Evolutionary conservation across 2,329 filamentous ascomycete genomes (phyloP), one percentile per base, ranked within the genome.

Genomic region (Parastagonospora nodorum): DNA sequence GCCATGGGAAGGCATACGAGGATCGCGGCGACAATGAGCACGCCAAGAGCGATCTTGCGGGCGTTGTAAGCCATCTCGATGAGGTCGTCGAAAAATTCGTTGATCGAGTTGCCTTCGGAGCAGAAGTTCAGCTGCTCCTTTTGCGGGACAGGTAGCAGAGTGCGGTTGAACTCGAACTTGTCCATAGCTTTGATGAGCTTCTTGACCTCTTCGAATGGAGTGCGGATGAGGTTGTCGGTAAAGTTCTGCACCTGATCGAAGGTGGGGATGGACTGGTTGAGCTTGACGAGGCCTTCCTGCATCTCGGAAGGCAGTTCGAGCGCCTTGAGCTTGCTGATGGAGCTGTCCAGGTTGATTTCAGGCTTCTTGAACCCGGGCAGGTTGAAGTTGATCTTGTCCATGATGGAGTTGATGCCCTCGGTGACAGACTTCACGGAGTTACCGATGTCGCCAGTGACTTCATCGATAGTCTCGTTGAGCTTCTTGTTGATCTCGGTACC

Each of bases 41-140:
- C 81, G n/a, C 82, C 86, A 45, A 96, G 82, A 68, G 95, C 92
- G 41, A 88, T 83, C 53, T 86, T 89, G 66, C 86, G 85, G 40
- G 89, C 89, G 15, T 83, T 82, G 46, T 81, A 76, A n/a, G 88
- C 84, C 38, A 91, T 79, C 24, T 84, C 75, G 43, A 85, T 84
- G 1, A 97, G 79, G 10, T 80, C 80, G 49, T 87, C 78, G 73
- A 99, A 99, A 78, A 97, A 97, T 57, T 86, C 80, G 67, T 87
- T 85, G 73, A 99, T 88, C 29, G 84, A 85, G 58, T 90, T 83
- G 75, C 94, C 91, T 68, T 91, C 85, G 36, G 90, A 90, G 78
- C 94, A 99, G 77, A 99, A 97, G 1, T 83, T 87, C 45, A 99
- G 80, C 32, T 85, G 78, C 73, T 95, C 83, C 77, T 96, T 96